A percentile compares a stretch with the other conserved stretches of the same genome.
phyloP scores from a whole-genome alignment of 768 basidiomycete genomes.

The Macrolepiota albuminosa region DNA sequence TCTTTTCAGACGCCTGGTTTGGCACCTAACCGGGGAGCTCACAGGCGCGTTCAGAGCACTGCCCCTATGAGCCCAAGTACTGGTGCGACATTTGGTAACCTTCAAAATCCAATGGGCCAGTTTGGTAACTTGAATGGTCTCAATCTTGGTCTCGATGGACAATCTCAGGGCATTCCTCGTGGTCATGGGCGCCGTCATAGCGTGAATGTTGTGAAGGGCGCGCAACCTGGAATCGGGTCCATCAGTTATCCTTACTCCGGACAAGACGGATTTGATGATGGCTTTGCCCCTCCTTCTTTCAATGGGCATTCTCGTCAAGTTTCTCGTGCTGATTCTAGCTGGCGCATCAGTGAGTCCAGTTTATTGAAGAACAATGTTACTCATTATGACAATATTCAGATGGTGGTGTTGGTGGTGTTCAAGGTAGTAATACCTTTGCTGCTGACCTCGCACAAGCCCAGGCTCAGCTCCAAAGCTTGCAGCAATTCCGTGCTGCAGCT shows the following conservation, averaged over 20 bases:
- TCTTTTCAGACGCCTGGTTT: conserved; percentile 77
- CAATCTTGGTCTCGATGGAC: conserved; percentile 58
- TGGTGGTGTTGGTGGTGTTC: conserved; percentile 67
- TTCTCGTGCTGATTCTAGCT: conserved; percentile 76
- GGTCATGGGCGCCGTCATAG: conserved; percentile 89
- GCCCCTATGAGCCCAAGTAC: conserved; percentile 53
- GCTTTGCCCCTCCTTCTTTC: conserved; percentile 59
- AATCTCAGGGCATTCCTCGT: conserved; percentile 62
- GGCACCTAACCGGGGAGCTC: conserved; percentile 54
- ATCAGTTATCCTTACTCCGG: conserved; percentile 45
- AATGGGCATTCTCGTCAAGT: conserved; percentile 72
- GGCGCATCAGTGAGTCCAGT: conserved; percentile 76
- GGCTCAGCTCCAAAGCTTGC: conserved; percentile 91
- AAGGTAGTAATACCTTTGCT: conserved; percentile 59
- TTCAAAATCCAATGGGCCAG: conserved; percentile 63
- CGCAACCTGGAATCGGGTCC: conserved; percentile 42
- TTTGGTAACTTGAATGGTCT: conserved; percentile 52
- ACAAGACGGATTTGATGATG: conserved; percentile 77
- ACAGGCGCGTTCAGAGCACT: conserved; percentile 86
- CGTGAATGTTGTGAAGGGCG: conserved; percentile 80
- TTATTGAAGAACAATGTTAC: background rate
- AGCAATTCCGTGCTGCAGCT: conserved; percentile 94
- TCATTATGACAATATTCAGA: conserved; percentile 35
- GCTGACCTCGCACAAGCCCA: conserved; percentile 95
- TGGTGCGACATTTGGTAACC: conserved; percentile 37